Base-by-base conservation (phyloP, 306 rosid species). In the Oxytropis ochrocephala region DNA sequence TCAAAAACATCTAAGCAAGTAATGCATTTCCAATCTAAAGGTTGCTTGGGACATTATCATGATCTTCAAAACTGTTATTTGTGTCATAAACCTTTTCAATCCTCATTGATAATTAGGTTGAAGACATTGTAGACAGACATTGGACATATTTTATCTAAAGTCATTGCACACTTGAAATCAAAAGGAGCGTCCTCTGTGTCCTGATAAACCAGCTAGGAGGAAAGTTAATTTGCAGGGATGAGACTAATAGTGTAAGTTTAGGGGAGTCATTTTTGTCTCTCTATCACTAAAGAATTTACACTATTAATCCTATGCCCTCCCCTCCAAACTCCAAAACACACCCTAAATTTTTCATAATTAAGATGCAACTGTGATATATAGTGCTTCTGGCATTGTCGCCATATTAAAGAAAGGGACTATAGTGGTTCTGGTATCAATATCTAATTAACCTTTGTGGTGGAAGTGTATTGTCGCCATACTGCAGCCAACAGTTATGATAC, bases 141-240 rank as follows among this genome's bases (percentile, higher is more conserved):
- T n/a, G 98, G 98, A 42, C 88, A 54, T 33, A 93, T 97, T 27
- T 1, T 93, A 19, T 82, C 82, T 8, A 64, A 59, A 54, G 71
- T 90, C 13, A 74, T 87, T 73, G 79, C 64, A 1, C 85, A 86
- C 78, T 57, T 94, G 85, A 77, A 90, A 64, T 64, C 80, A 2
- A 90, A 90, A 79, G 96, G 92, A 32, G 97, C 97, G 0, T 79
- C 90, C 19, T 86, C 96, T 77, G 86, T 93, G 5, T 90, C 98
- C 2, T 60, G 97, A 94, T 74, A 94, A 90, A 76, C 92, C 96
- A 6, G 17, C 78, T 0, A 78, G 96, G 70, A 80, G 98, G 62
- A 84, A 94, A 74, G 95, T 94, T 47, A 14, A 82, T 19, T 19
- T 86, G 59, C 64, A 85, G 67, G n/a, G n/a, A n/a, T n/a, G n/a